These are phyloP conservation scores for Trichoderma afroharzianum DNA, from an alignment of 2,329 filamentous ascomycete species.

Conservation along the genomic window DNA sequence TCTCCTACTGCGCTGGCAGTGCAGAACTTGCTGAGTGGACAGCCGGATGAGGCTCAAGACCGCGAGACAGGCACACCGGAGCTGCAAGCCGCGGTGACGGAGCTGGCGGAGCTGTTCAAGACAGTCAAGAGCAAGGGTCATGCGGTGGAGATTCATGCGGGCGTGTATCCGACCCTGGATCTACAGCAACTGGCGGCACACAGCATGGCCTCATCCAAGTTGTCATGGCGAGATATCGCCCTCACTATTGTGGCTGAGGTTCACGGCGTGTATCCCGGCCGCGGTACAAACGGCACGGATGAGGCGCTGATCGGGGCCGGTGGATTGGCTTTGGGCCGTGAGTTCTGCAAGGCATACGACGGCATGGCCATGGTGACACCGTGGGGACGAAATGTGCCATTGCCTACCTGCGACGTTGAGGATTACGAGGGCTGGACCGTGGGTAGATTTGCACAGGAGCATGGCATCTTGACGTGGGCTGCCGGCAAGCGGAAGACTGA, in stretches of 20 bases:
- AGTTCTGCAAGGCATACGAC: conserved; percentile 67
- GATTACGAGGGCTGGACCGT: conserved; percentile 61
- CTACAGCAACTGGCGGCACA: conserved; percentile 75
- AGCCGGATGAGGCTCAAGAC: conserved; percentile 10
- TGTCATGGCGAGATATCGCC: conserved; percentile 57
- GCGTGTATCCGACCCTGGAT: conserved; percentile 72
- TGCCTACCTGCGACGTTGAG: conserved; percentile 30
- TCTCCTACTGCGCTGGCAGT: conserved; percentile 61
- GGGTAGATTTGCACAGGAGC: conserved; percentile 71
- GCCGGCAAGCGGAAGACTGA: conserved; percentile 20
- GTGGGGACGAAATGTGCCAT: conserved; percentile 40
- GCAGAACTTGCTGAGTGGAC: conserved; percentile 24
- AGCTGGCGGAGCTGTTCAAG: conserved; percentile 22
- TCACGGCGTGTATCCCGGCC: conserved; percentile 61
- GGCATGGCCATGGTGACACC: conserved; percentile 68
- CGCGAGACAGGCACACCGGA: conserved; percentile 18
- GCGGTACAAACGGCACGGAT: conserved; percentile 44
- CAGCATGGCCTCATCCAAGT: conserved; percentile 43
- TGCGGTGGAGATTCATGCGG: conserved; percentile 67
- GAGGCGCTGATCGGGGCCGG: conserved; percentile 70
- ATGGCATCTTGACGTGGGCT: conserved; percentile 65
- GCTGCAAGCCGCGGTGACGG: conserved; percentile 20
- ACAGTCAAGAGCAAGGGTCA: conserved; percentile 37
- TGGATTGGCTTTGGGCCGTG: conserved; percentile 65
- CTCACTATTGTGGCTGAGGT: conserved; percentile 70